These are phyloP conservation scores for Fusarium nygamai DNA, from an alignment of 2,329 filamentous ascomycete species.

Conservation along the genomic window DNA sequence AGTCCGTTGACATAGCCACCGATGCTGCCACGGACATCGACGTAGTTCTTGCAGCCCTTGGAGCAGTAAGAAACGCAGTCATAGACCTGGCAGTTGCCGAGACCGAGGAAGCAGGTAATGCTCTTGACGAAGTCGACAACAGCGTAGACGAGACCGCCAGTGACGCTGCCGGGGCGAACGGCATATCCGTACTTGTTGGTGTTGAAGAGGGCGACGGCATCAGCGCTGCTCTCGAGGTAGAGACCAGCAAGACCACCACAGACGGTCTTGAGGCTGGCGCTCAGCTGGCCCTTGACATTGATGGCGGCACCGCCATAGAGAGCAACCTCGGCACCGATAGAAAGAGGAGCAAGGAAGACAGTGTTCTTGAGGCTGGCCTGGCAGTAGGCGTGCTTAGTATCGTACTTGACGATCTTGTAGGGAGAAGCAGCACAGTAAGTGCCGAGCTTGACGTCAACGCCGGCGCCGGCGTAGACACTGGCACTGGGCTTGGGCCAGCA, in stretches of 20 bases:
- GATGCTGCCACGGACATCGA: slow-evolving; percentile 46
- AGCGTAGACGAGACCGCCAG: slow-evolving; percentile 40
- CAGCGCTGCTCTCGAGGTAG: slow-evolving; percentile 45
- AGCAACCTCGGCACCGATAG: slow-evolving; percentile 43
- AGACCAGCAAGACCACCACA: slow-evolving; percentile 47
- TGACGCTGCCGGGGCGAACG: slow-evolving; percentile 40
- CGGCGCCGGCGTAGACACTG: slow-evolving; percentile 33
- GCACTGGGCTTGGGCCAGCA: slow-evolving; percentile 48
- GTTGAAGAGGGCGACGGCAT: slow-evolving; percentile 52
- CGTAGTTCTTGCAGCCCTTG: slow-evolving; percentile 52
- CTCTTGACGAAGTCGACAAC: slow-evolving; percentile 39
- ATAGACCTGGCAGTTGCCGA: slow-evolving; percentile 46
- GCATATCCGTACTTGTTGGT: slow-evolving; percentile 47
- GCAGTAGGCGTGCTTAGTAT: slow-evolving; percentile 49
- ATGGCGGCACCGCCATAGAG: slow-evolving; percentile 39
- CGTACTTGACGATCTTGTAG: slow-evolving; percentile 49
- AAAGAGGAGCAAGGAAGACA: slow-evolving; percentile 47
- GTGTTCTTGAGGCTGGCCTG: slow-evolving; percentile 48
- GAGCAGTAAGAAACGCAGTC: slow-evolving; percentile 53
- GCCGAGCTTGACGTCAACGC: slow-evolving; percentile 43
- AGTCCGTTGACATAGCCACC: slow-evolving; percentile 45
- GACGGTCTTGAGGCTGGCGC: slow-evolving; percentile 46
- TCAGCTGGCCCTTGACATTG: slow-evolving; percentile 42
- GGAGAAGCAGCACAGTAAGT: slow-evolving; percentile 50
- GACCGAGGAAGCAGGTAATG: slow-evolving; percentile 46